phyloP scores from a whole-genome alignment of 306 rosid species.

The Ziziphus jujuba region DNA sequence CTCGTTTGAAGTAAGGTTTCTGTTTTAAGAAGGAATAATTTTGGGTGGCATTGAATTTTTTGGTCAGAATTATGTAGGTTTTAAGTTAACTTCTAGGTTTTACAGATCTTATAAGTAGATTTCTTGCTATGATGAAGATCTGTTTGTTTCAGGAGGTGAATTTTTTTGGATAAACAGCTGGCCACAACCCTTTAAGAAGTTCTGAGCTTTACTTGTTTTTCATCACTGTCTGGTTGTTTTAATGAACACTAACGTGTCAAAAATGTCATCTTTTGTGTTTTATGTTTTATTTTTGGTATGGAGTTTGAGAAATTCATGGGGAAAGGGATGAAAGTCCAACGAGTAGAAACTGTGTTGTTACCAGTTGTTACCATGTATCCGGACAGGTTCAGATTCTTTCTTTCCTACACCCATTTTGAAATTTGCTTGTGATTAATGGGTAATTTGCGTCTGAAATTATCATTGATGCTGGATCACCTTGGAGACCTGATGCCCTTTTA shows the following conservation, averaged over 20 bases:
- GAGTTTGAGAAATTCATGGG: background rate
- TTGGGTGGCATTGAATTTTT: too few species aligned
- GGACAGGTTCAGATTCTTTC: conserved; percentile 93
- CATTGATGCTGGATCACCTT: conserved; percentile 47
- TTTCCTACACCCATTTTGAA: background rate
- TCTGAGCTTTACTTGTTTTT: conserved; percentile 70
- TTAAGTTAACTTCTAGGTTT: too few species aligned
- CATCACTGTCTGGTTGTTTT: too few species aligned
- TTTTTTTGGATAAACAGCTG: conserved; percentile 35
- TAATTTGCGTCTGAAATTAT: conserved; percentile 49
- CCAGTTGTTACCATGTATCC: conserved; percentile 75
- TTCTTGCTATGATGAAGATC: conserved; percentile 62
- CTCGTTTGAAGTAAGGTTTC: too few species aligned
- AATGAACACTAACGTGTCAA: too few species aligned
- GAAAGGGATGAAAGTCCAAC: conserved; percentile 44
- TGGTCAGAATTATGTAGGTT: too few species aligned
- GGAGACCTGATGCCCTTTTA: conserved; percentile 52
- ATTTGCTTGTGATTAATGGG: conserved; percentile 27
- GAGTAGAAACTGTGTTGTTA: conserved; percentile 58
- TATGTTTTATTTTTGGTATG: background rate
- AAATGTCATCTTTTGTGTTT: too few species aligned
- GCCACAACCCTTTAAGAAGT: conserved; percentile 97
- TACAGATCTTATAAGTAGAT: too few species aligned
- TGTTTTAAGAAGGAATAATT: too few species aligned
- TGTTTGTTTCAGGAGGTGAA: conserved; percentile 55